Conservation (phyloP, 495 filamentous ascomycete genomes). For the Pyrenula massariospora region DNA sequence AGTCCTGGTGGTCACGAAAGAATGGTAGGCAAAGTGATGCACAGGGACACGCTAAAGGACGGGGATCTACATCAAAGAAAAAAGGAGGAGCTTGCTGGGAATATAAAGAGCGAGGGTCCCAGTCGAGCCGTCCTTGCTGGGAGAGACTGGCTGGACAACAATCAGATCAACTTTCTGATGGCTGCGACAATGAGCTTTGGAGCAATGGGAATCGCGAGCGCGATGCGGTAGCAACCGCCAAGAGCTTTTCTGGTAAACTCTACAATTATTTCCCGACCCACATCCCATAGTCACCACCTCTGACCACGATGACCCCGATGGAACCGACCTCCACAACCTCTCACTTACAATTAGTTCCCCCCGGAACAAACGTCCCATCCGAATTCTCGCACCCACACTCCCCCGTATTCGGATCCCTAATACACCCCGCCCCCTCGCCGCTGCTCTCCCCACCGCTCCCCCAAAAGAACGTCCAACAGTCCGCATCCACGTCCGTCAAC, state of each 20-base stretch:
- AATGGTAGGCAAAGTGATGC: slow-evolving; percentile 6
- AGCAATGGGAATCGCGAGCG: slow-evolving; percentile 52
- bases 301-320: too few relatives aligned
- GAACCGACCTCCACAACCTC: background rate
- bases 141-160: slow-evolving; percentile 76
- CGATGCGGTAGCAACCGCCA: slow-evolving; percentile 26
- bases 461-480: slow-evolving; percentile 28
- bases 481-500: slow-evolving; percentile 11
- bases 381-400: slow-evolving; percentile 26
- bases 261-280: too few relatives aligned
- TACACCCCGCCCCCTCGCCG: slow-evolving; percentile 20
- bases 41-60: slow-evolving; percentile 20
- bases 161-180: slow-evolving; percentile 88
- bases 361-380: slow-evolving; percentile 21
- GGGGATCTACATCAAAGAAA: background rate
- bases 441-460: slow-evolving; percentile 13
- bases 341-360: slow-evolving; percentile 16
- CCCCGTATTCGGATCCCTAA: slow-evolving; percentile 19
- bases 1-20: slow-evolving; percentile 2
- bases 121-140: slow-evolving; percentile 65
- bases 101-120: slow-evolving; percentile 36
- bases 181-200: slow-evolving; percentile 67
- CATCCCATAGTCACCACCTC: too few relatives aligned
- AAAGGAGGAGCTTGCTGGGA: slow-evolving; percentile 1
- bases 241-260: too few relatives aligned